phyloP scores from a whole-genome alignment of 2,329 filamentous ascomycete genomes.

The Aureobasidium sp. region DNA sequence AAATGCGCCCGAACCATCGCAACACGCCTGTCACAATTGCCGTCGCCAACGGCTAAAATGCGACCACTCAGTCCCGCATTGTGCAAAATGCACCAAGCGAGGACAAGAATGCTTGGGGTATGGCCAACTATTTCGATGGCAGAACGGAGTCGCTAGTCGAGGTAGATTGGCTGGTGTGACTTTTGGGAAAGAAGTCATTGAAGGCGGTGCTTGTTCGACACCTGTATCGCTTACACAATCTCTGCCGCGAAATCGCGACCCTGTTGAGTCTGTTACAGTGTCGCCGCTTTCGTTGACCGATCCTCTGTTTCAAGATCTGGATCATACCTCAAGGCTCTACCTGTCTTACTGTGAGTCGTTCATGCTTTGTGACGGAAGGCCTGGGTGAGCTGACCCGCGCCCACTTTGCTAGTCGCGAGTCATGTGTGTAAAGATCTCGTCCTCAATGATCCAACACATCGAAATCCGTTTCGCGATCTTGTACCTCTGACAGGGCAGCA shows the following conservation, averaged over 20 bases:
- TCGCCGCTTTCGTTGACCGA: neutral
- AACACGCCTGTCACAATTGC: neutral
- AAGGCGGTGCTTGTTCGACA: neutral
- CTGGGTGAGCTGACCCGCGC: too few species aligned
- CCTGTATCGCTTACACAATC: neutral
- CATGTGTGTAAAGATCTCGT: neutral
- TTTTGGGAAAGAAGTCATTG: neutral
- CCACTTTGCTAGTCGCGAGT: neutral
- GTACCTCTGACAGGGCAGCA: neutral
- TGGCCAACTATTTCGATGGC: neutral
- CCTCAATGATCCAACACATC: neutral
- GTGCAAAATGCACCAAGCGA: neutral
- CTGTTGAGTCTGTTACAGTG: too few species aligned
- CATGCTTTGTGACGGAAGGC: too few species aligned
- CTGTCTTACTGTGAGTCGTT: neutral
- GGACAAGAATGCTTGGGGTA: neutral
- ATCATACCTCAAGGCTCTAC: neutral
- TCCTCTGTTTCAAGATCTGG: neutral
- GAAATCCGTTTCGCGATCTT: neutral
- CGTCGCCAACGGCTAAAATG: neutral
- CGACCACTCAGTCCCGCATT: neutral
- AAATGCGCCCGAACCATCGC: too few species aligned
- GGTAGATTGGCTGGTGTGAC: neutral
- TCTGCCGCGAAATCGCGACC: neutral
- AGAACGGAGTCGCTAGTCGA: neutral